These are phyloP conservation scores for Microdochium trichocladiopsis DNA, from an alignment of 2,329 filamentous ascomycete genomes.

Conservation along the genomic window DNA sequence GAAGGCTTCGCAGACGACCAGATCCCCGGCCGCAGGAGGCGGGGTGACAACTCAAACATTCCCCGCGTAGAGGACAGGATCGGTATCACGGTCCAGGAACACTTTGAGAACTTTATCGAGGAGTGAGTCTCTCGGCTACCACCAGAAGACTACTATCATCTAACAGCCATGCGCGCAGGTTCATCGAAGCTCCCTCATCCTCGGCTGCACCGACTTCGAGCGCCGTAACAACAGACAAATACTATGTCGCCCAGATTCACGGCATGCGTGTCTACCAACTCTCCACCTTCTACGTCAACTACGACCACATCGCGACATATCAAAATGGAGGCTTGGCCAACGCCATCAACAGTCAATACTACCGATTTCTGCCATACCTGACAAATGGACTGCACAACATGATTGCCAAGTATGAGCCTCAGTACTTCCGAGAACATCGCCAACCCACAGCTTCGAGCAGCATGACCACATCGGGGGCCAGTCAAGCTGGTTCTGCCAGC, in stretches of 20 bases:
- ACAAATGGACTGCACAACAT: slow-evolving; percentile 84
- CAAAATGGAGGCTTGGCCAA: slow-evolving; percentile 76
- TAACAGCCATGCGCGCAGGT: slow-evolving; percentile 31
- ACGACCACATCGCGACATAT: slow-evolving; percentile 71
- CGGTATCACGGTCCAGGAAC: slow-evolving; percentile 65
- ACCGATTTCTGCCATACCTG: slow-evolving; percentile 89
- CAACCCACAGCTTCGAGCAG: slow-evolving; percentile 73
- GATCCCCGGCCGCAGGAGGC: slow-evolving; percentile 43
- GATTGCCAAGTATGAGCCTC: slow-evolving; percentile 88
- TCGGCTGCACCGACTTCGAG: slow-evolving; percentile 61
- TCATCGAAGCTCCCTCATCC: slow-evolving; percentile 60
- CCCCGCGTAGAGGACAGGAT: slow-evolving; percentile 71
- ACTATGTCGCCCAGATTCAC: slow-evolving; percentile 79
- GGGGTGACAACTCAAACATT: slow-evolving; percentile 43
- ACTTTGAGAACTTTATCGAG: slow-evolving; percentile 76
- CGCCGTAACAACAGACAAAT: slow-evolving; percentile 68
- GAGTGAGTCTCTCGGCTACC: slow-evolving; percentile 49
- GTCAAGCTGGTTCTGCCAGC: slow-evolving; percentile 53
- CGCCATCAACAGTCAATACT: slow-evolving; percentile 85
- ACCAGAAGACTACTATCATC: neutral
- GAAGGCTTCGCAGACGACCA: slow-evolving; percentile 60
- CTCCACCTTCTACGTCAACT: slow-evolving; percentile 85
- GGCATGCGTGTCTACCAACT: slow-evolving; percentile 66
- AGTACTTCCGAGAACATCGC: slow-evolving; percentile 88
- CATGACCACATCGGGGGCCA: slow-evolving; percentile 60